These are phyloP conservation scores for Lachancea dasiensis DNA, from an alignment of 805 yeast genomes.

Conservation along the genomic window DNA sequence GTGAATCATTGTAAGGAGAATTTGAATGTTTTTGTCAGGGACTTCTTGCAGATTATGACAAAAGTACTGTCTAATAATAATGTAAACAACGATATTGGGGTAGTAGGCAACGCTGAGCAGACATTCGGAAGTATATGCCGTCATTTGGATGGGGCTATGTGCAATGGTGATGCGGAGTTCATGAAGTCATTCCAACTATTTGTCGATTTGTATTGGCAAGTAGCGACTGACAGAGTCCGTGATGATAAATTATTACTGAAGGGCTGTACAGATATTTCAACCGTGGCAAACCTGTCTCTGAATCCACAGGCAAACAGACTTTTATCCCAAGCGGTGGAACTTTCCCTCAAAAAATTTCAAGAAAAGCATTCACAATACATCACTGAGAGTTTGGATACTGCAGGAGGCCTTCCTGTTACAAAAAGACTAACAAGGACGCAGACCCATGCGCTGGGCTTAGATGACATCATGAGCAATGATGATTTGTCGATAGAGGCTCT, in stretches of 20 bases:
- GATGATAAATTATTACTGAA: slow-evolving; percentile 28
- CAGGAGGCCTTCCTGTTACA: slow-evolving; percentile 7
- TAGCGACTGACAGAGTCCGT: slow-evolving; percentile 21
- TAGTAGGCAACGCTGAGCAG: slow-evolving; percentile 47
- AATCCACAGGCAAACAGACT: slow-evolving; percentile 27
- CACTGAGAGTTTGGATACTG: slow-evolving; percentile 11
- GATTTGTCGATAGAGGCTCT: slow-evolving; percentile 40
- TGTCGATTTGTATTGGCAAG: slow-evolving; percentile 27
- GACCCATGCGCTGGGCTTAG: slow-evolving; percentile 25
- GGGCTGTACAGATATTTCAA: slow-evolving; percentile 30
- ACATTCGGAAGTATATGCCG: slow-evolving; percentile 45
- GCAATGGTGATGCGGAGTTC: slow-evolving; percentile 59
- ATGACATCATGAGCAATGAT: slow-evolving; percentile 21
- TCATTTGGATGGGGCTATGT: slow-evolving; percentile 54
- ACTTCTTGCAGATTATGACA: slow-evolving; percentile 55
- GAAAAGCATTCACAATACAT: slow-evolving; percentile 25
- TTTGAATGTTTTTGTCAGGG: slow-evolving; percentile 71
- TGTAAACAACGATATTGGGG: slow-evolving; percentile 51
- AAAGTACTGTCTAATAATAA: slow-evolving; percentile 37
- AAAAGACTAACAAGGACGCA: slow-evolving; percentile 30
- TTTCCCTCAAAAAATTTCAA: slow-evolving; percentile 23
- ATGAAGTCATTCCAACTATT: slow-evolving; percentile 41
- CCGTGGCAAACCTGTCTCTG: slow-evolving; percentile 24
- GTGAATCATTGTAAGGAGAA: slow-evolving; percentile 76
- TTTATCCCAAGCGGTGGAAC: slow-evolving; percentile 22